Percentiles rank a stretch among this genome's conserved stretches.
These are phyloP conservation scores for Buxus sempervirens DNA, from an alignment of 164 flowering plant species.

Conservation along the genomic window DNA sequence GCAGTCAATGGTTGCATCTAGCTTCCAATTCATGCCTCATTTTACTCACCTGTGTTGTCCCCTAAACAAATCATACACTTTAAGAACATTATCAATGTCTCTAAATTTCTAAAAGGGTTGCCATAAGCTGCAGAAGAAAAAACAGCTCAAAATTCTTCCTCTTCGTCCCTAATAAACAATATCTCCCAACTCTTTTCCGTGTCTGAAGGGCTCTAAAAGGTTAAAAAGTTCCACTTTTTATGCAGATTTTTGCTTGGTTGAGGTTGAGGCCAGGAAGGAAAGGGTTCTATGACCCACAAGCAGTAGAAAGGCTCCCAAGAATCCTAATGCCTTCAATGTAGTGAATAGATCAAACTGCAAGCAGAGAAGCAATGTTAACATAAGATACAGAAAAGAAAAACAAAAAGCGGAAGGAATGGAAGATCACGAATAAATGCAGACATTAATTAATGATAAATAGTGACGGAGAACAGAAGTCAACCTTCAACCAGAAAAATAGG, in stretches of 20 bases:
- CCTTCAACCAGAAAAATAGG: conserved; percentile 94
- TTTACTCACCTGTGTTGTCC: too few species aligned
- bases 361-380: conserved; percentile 3
- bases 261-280: conserved; percentile 70
- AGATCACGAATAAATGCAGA: background rate
- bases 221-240: conserved; percentile 24
- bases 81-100: too few species aligned
- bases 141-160: too few species aligned
- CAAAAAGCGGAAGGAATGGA: background rate
- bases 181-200: background rate
- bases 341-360: conserved; percentile 88
- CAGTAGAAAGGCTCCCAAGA: conserved; percentile 70
- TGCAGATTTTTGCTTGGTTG: conserved; percentile 82
- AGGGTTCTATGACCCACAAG: conserved; percentile 85
- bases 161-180: too few species aligned
- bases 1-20: too few species aligned
- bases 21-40: too few species aligned
- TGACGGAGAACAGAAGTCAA: conserved; percentile 17
- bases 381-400: background rate
- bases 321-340: conserved; percentile 71
- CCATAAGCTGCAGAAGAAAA: too few species aligned
- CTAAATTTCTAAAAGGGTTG: too few species aligned
- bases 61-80: too few species aligned
- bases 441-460: background rate
- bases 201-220: background rate